phyloP scores from a whole-genome alignment of 331 rosid species.

The Telfairia occidentalis region DNA sequence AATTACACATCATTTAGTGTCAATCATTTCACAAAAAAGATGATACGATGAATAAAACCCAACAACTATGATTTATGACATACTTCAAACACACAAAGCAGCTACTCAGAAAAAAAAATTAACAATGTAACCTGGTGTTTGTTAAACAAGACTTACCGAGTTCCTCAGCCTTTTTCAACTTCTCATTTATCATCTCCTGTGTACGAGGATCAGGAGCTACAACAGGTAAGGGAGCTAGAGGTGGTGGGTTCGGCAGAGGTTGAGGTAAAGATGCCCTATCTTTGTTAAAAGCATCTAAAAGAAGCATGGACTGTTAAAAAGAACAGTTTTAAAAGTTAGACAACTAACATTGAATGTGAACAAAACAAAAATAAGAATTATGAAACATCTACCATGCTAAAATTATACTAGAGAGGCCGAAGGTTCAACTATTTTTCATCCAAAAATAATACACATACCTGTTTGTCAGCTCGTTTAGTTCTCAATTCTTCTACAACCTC shows the following conservation, averaged over 20 bases:
- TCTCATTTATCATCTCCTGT: conserved; percentile 98
- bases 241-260: conserved; percentile 84
- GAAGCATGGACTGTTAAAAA: conserved; percentile 63
- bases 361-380: neutral
- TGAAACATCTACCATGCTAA: neutral
- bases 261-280: conserved; percentile 95
- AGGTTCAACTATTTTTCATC: neutral
- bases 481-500: conserved; percentile 92
- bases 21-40: neutral
- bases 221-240: conserved; percentile 79
- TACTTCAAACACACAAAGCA: neutral
- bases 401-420: neutral
- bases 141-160: conserved; percentile 48
- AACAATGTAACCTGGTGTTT: neutral
- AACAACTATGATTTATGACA: neutral
- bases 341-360: neutral
- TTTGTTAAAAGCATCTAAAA: conserved; percentile 91
- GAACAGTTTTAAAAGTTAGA: conserved; percentile 14
- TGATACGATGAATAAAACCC: neutral
- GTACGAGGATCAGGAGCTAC: conserved; percentile 83
- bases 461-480: conserved; percentile 86
- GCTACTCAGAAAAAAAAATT: neutral
- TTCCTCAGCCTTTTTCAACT: conserved; percentile 95
- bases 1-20: neutral
- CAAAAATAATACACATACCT: conserved; percentile 35